Base-by-base conservation (phyloP, 176 grass and related monocot genomes). In the Hordeum marinum region DNA sequence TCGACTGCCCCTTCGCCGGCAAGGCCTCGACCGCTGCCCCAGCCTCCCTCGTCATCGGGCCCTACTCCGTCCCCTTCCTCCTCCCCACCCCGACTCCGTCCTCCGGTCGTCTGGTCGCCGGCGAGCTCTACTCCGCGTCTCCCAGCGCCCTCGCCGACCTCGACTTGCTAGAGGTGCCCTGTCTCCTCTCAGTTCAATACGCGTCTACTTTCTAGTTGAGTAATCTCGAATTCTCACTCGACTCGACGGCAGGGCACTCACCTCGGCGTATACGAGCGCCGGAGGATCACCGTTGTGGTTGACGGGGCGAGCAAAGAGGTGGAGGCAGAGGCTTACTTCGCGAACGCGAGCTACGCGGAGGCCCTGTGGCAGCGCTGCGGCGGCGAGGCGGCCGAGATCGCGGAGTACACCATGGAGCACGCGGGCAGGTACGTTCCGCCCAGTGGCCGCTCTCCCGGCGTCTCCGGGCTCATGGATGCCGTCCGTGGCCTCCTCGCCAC, bases 251-350 rank as follows among this genome's bases (percentile, higher is more conserved):
- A 97, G 90, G 92, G 95, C 75, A 89, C 85, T 20, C 89, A 82
- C 29, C 81, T 88, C 21, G 92, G 92, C 32, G 77, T 82, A 26
- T 97, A 97, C 86, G 95, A 97, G 84, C 90, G 90, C 27, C 84
- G 74, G 54, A 76, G 73, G 25, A 27, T 97, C 52, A 45, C 80
- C 34, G 86, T 97, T 29, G 67, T 82, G 46, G 63, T 59, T 11
- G 57, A 74, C 0, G 73, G 25, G 5, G 57, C 76, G 4, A 54
- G 46, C 13, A 54, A 50, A 11, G 67, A 21, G 78, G 54, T 88
- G 76, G 75, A 89, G 68, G 84, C 88, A 3, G 82, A 97, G 86
- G 95, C 88, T 15, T 97, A 97, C 78, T 97, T 92, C 13, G 88
- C 92, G 69, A 81, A 97, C 81, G 43, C 75, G 75, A 97, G 90